A percentile compares a stretch with the other conserved stretches of the same genome.
phyloP scores from a whole-genome alignment of 2,329 filamentous ascomycete genomes.

The Claviceps monticola region DNA sequence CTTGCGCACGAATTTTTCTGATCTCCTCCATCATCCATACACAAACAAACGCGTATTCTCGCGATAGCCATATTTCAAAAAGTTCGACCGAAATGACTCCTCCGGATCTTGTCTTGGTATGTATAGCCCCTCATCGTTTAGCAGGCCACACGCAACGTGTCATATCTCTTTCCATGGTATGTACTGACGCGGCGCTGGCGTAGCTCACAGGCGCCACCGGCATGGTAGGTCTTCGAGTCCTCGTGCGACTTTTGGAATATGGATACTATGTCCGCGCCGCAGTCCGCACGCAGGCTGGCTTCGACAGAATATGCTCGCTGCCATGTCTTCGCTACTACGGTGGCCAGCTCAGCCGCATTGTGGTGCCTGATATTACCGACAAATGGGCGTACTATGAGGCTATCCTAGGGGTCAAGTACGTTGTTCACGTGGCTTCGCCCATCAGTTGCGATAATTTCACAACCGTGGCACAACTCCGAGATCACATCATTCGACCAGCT shows the following conservation, averaged over 20 bases:
- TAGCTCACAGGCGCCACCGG: conserved; percentile 18
- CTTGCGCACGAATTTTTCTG: too few species aligned
- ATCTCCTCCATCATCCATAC: too few species aligned
- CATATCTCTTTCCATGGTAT: not conserved
- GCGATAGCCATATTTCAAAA: too few species aligned
- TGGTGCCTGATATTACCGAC: conserved; percentile 23
- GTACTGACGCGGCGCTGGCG: not conserved
- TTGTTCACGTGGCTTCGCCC: conserved; percentile 21
- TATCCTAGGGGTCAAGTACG: conserved; percentile 22
- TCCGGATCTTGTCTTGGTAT: conserved; percentile 3
- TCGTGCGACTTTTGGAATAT: conserved; percentile 12
- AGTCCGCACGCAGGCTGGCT: conserved; percentile 11
- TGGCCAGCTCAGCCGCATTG: conserved; percentile 11
- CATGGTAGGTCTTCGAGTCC: conserved; percentile 16
- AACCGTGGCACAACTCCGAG: not conserved
- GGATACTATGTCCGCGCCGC: conserved; percentile 17
- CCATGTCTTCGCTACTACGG: conserved; percentile 2
- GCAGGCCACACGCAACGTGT: not conserved
- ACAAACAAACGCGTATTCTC: too few species aligned
- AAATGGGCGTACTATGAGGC: conserved; percentile 26
- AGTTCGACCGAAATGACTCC: too few species aligned
- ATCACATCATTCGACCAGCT: conserved; percentile 16
- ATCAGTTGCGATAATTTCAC: not conserved
- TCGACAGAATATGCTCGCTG: conserved; percentile 8
- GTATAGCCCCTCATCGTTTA: not conserved